These are phyloP conservation scores for Talaromyces islandicus DNA, from an alignment of 2,329 filamentous ascomycete genomes.

Conservation along the genomic window DNA sequence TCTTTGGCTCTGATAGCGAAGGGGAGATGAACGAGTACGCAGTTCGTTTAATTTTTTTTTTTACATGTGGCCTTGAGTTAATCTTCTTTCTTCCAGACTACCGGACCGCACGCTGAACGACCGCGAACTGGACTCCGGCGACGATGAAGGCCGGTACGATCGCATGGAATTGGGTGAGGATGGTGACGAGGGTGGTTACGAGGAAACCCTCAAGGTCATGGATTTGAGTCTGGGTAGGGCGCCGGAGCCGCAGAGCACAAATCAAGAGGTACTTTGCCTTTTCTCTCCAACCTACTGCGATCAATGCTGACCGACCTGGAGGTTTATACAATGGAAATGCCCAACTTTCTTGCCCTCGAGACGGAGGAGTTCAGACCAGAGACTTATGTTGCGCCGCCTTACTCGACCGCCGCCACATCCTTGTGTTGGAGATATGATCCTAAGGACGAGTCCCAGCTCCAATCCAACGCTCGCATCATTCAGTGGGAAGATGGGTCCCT, in stretches of 20 bases:
- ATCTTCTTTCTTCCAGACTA: slow-evolving; percentile 18
- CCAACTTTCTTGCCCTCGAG: slow-evolving; percentile 56
- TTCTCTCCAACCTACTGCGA: no score
- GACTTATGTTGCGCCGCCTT: slow-evolving; percentile 57
- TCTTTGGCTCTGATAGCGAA: slow-evolving; percentile 44
- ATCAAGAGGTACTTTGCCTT: slow-evolving; percentile 29
- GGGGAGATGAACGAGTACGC: slow-evolving; percentile 31
- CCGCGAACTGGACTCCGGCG: slow-evolving; percentile 58
- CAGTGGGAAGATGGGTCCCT: slow-evolving; percentile 63
- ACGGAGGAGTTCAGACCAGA: slow-evolving; percentile 56
- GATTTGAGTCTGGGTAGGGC: slow-evolving; percentile 54
- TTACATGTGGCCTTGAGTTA: slow-evolving; percentile 10
- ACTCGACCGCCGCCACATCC: slow-evolving; percentile 58
- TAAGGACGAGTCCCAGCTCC: slow-evolving; percentile 49
- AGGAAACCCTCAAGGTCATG: slow-evolving; percentile 47
- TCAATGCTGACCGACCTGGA: slow-evolving; percentile 19
- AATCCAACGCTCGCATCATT: slow-evolving; percentile 61
- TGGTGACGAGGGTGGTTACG: slow-evolving; percentile 31
- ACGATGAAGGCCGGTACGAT: slow-evolving; percentile 52
- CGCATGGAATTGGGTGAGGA: slow-evolving; percentile 40
- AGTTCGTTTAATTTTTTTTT: background rate
- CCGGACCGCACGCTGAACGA: slow-evolving; percentile 50
- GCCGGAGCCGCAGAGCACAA: slow-evolving; percentile 47
- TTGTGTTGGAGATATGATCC: slow-evolving; percentile 62
- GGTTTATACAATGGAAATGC: slow-evolving; percentile 60